Conservation (phyloP, 768 basidiomycete species). For the Ephemerocybe angulata region DNA sequence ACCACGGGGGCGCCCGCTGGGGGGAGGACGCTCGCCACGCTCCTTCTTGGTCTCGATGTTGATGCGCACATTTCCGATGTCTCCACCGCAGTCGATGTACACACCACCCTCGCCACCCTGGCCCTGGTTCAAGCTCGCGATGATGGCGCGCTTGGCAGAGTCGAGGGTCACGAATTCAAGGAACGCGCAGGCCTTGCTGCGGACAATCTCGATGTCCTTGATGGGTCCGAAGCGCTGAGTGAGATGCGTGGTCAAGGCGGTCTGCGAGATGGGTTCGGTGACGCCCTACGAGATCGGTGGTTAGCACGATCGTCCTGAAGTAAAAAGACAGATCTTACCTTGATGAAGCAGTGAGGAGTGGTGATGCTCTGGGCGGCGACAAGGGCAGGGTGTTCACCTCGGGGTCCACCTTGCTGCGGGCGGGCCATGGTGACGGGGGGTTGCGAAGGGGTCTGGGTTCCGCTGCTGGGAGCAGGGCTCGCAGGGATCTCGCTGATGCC, state of each 20-base stretch:
- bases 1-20: constrained; percentile 59
- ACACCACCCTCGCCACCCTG: constrained; percentile 92
- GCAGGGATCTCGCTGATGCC: constrained; percentile 65
- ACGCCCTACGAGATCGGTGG: constrained; percentile 56
- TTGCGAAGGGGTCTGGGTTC: constrained; percentile 22
- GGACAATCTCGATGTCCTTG: constrained; percentile 87
- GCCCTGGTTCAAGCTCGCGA: constrained; percentile 55
- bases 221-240: constrained; percentile 70
- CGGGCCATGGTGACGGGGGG: constrained; percentile 20
- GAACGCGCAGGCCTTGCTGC: constrained; percentile 89
- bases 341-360: constrained; percentile 87
- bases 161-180: constrained; percentile 81
- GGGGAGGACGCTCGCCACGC: constrained; percentile 76
- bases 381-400: constrained; percentile 40
- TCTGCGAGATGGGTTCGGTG: constrained; percentile 55
- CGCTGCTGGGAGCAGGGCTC: constrained; percentile 38
- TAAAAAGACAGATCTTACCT: constrained; percentile 46
- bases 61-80: constrained; percentile 51
- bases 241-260: constrained; percentile 48
- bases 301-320: not conserved
- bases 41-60: constrained; percentile 90
- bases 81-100: constrained; percentile 64
- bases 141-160: constrained; percentile 81
- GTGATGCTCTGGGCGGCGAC: constrained; percentile 60
- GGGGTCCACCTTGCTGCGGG: constrained; percentile 31